Base-by-base conservation (phyloP, 2,329 filamentous ascomycete species). In the Ilyonectria robusta region DNA sequence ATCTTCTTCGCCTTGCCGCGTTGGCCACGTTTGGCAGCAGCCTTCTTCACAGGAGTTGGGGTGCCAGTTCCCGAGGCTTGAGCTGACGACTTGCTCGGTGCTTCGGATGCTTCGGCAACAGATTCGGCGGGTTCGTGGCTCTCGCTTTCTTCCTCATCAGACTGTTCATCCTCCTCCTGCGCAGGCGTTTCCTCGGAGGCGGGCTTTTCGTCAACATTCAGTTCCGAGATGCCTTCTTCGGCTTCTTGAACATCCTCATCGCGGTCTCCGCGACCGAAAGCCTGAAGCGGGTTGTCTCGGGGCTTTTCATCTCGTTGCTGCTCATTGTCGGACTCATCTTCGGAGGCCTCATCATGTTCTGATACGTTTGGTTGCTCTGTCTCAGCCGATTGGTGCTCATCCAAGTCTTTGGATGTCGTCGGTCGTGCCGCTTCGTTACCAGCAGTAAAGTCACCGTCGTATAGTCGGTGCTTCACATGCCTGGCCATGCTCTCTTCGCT, bases 1-100 rank as follows among this genome's bases (percentile, higher is more conserved):
- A 94, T 91, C 80, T 96, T 97, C 84, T 97, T 97, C 48, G 91
- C 91, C 78, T 97, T 97, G 66, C 87, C 88, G 65, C 89, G 90
- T 79, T 97, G 94, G 33, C 94, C 94, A 64, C 95, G 91, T 78
- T 90, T 92, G 35, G 80, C 75, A 0, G 75, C 70, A 1, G 58
- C 73, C 76, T 85, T 88, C 79, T 84, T 86, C 35, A 46, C 51
- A 6, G 77, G 65, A 37, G 65, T 55, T 55, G 60, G 65, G 17
- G 59, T 66, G 15, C 56, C 53, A 9, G 64, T 63, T 54, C 70
- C 67, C 8, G 66, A 60, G 2, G 62, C 44, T 2, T 62, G 33
- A 19, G 47, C 42, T 2, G 72, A 67, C 13, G 64, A 46, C 35
- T 63, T 69, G 8, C 60, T 68, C 6, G 70, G 64, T 44, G 66